A percentile compares a stretch with the other conserved stretches of the same genome.
Conservation (phyloP, 768 basidiomycete species). For the Kockovaella imperatae region DNA sequence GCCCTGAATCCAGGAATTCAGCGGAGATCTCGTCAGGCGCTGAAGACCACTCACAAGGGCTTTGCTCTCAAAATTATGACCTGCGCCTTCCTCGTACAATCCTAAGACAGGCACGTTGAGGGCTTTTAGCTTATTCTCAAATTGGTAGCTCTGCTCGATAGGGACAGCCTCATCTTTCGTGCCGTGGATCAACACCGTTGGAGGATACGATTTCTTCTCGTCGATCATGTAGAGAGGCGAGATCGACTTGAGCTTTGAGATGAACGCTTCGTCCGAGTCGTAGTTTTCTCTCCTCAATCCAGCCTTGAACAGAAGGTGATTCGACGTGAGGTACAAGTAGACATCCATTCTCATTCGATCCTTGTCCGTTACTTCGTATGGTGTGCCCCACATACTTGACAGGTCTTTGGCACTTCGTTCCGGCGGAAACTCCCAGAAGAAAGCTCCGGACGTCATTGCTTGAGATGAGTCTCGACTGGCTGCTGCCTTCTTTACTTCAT, state of each 20-base stretch:
- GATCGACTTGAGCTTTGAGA: background rate
- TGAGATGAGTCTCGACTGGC: slow-evolving; percentile 7
- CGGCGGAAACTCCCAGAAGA: slow-evolving; percentile 7
- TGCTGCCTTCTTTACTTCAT: background rate
- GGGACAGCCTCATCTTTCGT: background rate
- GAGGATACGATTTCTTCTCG: background rate
- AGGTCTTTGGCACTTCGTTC: slow-evolving; percentile 7
- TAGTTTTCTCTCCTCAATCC: slow-evolving; percentile 2
- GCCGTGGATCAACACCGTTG: slow-evolving; percentile 7
- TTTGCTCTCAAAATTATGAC: background rate
- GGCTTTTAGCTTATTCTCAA: background rate
- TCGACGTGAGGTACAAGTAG: background rate
- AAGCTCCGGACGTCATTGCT: slow-evolving; percentile 5
- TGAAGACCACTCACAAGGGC: background rate
- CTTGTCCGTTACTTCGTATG: slow-evolving; percentile 1
- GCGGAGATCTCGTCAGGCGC: background rate
- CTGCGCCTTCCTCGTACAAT: no score
- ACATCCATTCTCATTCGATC: slow-evolving; percentile 8
- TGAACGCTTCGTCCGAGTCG: background rate
- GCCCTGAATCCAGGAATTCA: slow-evolving; percentile 7
- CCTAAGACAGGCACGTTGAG: background rate
- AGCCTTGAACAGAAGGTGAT: background rate
- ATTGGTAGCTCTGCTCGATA: background rate
- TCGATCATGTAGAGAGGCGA: slow-evolving; percentile 5
- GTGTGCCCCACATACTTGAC: slow-evolving; percentile 8